Base-by-base conservation (phyloP, 306 rosid species). In the Hippophae rhamnoides region DNA sequence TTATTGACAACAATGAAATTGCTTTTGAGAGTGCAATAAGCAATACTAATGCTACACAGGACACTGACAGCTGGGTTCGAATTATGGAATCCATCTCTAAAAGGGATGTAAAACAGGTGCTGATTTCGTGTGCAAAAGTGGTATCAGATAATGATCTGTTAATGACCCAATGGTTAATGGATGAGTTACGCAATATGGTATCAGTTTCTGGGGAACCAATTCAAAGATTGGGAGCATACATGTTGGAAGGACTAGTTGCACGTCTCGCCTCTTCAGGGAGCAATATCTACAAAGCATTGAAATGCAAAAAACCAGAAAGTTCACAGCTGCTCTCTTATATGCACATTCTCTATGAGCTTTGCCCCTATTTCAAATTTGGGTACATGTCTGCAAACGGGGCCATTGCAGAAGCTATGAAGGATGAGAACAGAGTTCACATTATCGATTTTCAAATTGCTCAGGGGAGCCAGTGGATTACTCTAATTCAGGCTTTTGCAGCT, bases 311-410 rank as follows among this genome's bases (percentile, higher is more conserved):
- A 69, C 95, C 95, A 5, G 97, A 75, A 54, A 84, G 94, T 57
- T 61, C 79, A 0, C 90, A 88, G 60, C 81, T 87, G 54, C 89
- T 87, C 58, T 87, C 95, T 10, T 83, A 85, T 72, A 85, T 85
- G 98, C 87, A 92, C 73, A 71, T 88, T 74, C 89, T 93, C 13
- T 78, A 77, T 48, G 99, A 93, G 77, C 95, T 82, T 57, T 93
- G 99, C 58, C 99, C 99, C 7, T 86, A 86, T 72, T 93, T 93
- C 81, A 93, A 88, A 65, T 93, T 93, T 3, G 99, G 95, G 1
- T 88, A 93, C 83, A 86, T 93, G 97, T 84, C 99, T 47, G 99
- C 97, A 8, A 93, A 88, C 66, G 99, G 97, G 63, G 99, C 99
- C 54, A 93, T 93, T 57, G 99, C 99, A 50, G 99, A 93, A 70